A percentile compares a stretch with the other conserved stretches of the same genome.
Conservation (phyloP, 1,139 yeast species). For the Hansenula lynferdii region DNA sequence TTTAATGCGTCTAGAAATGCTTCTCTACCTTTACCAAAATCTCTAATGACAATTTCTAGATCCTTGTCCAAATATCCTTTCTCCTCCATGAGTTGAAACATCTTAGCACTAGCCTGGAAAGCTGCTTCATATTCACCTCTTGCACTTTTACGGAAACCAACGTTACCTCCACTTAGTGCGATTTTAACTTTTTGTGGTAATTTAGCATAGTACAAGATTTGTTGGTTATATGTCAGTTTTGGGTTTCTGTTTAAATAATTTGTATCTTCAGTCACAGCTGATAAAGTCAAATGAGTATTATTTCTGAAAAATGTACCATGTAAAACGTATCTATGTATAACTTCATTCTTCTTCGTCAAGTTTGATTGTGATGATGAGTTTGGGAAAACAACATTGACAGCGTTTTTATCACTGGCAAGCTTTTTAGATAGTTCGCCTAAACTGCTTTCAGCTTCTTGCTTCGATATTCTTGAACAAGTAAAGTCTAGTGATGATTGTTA, state of each 20-base stretch:
- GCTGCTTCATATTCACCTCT: conserved; percentile 94
- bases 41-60: conserved; percentile 69
- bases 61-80: conserved; percentile 49
- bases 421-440: background rate
- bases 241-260: conserved; percentile 54
- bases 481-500: background rate
- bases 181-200: conserved; percentile 74
- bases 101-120: conserved; percentile 75
- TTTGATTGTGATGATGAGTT: background rate
- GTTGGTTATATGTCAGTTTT: conserved; percentile 54
- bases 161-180: conserved; percentile 64
- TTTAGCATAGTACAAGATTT: conserved; percentile 71
- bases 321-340: conserved; percentile 52
- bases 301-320: conserved; percentile 77
- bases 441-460: background rate
- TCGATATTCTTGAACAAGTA: background rate
- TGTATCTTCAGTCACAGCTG: conserved; percentile 65
- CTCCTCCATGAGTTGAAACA: conserved; percentile 69
- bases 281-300: conserved; percentile 75
- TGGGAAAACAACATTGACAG: conserved; percentile 4
- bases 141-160: conserved; percentile 74
- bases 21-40: conserved; percentile 85
- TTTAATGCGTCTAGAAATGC: conserved; percentile 81
- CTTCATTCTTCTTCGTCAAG: conserved; percentile 3
- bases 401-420: background rate